A percentile compares a stretch with the other conserved stretches of the same genome.
These are phyloP conservation scores for Microdochium bolleyi DNA, from an alignment of 2,329 filamentous ascomycete species.

Conservation along the genomic window DNA sequence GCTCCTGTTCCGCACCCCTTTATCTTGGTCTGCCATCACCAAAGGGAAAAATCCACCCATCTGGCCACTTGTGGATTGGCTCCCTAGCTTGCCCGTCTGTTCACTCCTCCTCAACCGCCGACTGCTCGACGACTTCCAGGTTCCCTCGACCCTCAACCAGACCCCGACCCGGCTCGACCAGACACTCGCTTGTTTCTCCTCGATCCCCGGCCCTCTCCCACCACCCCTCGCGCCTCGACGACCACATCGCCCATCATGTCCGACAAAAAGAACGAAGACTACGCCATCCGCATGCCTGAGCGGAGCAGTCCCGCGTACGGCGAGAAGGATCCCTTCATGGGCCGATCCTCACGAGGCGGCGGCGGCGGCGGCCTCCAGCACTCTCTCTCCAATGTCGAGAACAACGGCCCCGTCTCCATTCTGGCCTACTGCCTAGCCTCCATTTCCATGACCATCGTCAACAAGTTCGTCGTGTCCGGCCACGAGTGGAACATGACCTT, in stretches of 20 bases:
- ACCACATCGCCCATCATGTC: constrained; percentile 49
- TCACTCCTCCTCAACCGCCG: too few relatives aligned
- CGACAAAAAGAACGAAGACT: constrained; percentile 86
- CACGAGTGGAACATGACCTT: constrained; percentile 92
- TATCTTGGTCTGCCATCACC: too few relatives aligned
- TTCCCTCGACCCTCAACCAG: too few relatives aligned
- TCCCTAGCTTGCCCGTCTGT: too few relatives aligned
- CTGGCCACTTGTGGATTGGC: too few relatives aligned
- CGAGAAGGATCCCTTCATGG: constrained; percentile 44
- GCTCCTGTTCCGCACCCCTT: too few relatives aligned
- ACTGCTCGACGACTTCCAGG: too few relatives aligned
- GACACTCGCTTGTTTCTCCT: not conserved
- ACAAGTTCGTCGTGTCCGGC: constrained; percentile 96
- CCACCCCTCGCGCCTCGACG: not conserved
- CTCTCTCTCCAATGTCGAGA: constrained; percentile 47
- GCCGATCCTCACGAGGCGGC: constrained; percentile 27
- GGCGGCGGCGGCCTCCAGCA: constrained; percentile 23
- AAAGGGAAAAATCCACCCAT: too few relatives aligned
- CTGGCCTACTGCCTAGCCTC: constrained; percentile 87
- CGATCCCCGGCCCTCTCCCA: not conserved
- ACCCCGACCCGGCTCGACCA: not conserved
- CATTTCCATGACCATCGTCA: constrained; percentile 99
- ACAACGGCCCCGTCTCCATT: constrained; percentile 74
- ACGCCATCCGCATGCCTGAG: constrained; percentile 62
- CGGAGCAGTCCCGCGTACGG: constrained; percentile 30